A percentile compares a stretch with the other conserved stretches of the same genome.
These are phyloP conservation scores for Uronychia binucleata DNA, from an alignment of 73 alveolate species.

Conservation along the genomic window DNA sequence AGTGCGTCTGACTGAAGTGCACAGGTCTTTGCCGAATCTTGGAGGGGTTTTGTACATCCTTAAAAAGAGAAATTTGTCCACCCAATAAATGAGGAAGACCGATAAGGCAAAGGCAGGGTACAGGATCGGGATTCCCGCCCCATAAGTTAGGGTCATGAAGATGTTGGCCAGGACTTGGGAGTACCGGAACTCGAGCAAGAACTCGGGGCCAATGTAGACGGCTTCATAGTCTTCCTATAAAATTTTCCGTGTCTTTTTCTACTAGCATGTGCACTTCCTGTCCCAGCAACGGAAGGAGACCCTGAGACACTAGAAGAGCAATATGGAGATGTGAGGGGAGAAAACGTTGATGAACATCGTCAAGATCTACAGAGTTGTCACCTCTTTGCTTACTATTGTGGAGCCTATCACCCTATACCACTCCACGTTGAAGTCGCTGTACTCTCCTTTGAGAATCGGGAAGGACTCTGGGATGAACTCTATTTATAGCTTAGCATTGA, in stretches of 20 bases:
- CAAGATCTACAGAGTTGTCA: conserved; percentile 1
- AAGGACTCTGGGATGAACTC: conserved; percentile 21
- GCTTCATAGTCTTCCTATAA: conserved; percentile 53
- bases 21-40: conserved; percentile 6
- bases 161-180: conserved; percentile 42
- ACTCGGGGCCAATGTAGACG: conserved; percentile 58
- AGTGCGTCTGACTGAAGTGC: neutral
- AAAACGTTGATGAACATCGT: conserved; percentile 50
- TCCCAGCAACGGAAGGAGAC: conserved; percentile 17
- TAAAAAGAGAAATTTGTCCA: conserved; percentile 55
- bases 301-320: too few relatives aligned
- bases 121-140: conserved; percentile 71
- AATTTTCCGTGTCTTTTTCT: conserved; percentile 35
- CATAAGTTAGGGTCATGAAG: conserved; percentile 45
- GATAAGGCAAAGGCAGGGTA: conserved; percentile 16
- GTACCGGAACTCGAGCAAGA: conserved; percentile 52
- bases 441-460: conserved; percentile 45
- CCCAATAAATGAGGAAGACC: conserved; percentile 59
- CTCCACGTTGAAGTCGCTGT: conserved; percentile 51
- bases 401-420: conserved; percentile 66
- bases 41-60: conserved; percentile 46
- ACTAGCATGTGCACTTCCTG: conserved; percentile 39
- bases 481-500: conserved; percentile 39
- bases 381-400: conserved; percentile 21
- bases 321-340: conserved; percentile 36